phyloP scores from a whole-genome alignment of 2,329 filamentous ascomycete genomes.

The Alternaria triticimaculans region DNA sequence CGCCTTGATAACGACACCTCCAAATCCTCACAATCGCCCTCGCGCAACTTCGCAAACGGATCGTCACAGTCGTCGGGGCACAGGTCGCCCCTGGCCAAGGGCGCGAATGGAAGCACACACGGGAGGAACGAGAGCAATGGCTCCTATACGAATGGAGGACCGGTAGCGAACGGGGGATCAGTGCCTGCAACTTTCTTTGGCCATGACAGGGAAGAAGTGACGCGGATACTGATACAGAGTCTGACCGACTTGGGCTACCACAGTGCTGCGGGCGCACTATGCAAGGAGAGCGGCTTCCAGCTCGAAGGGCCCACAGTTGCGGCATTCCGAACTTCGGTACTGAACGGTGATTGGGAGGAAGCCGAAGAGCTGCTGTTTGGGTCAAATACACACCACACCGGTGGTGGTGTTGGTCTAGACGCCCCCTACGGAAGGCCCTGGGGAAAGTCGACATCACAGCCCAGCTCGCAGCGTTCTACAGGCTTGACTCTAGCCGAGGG shows the following conservation, averaged over 20 bases:
- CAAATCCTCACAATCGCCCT: slow-evolving; percentile 47
- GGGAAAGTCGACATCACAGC: slow-evolving; percentile 35
- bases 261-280: slow-evolving; percentile 75
- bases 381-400: slow-evolving; percentile 52
- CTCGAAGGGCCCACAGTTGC: slow-evolving; percentile 86
- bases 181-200: slow-evolving; percentile 70
- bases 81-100: slow-evolving; percentile 43
- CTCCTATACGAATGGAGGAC: slow-evolving; percentile 51
- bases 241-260: slow-evolving; percentile 87
- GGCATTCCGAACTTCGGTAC: slow-evolving; percentile 81
- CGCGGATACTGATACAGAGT: slow-evolving; percentile 89
- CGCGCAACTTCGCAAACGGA: slow-evolving; percentile 48
- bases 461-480: slow-evolving; percentile 45
- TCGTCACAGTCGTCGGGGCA: slow-evolving; percentile 46
- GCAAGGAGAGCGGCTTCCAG: slow-evolving; percentile 82
- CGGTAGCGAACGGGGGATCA: slow-evolving; percentile 39
- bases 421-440: slow-evolving; percentile 43
- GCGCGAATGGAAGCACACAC: slow-evolving; percentile 51
- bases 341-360: slow-evolving; percentile 80
- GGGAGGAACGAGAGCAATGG: slow-evolving; percentile 52
- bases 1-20: slow-evolving; percentile 53
- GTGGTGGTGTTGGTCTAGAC: slow-evolving; percentile 50
- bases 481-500: slow-evolving; percentile 77
- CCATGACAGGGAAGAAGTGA: slow-evolving; percentile 91
- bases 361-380: slow-evolving; percentile 83